Base-by-base conservation (phyloP, 768 basidiomycete species). In the Trametes meyenii region DNA sequence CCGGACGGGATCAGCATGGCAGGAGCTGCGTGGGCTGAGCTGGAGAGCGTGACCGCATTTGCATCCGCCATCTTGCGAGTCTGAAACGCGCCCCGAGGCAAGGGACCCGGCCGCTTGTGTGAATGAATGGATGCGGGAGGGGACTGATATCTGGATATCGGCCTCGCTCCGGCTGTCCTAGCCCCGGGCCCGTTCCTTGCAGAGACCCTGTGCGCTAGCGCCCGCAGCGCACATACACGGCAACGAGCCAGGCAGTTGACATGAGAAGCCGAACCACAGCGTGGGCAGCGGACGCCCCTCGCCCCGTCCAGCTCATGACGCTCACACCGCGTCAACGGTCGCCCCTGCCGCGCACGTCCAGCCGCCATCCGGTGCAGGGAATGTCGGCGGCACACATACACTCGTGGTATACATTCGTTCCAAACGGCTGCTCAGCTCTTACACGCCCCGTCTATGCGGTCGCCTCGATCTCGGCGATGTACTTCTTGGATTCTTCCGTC, bases 391-490 rank as follows among this genome's bases (percentile, higher is more conserved):
- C 12, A 50, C 59, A 58, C 55, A 49, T 46, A 56, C 50, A 49
- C 49, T 43, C 1, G 16, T 38, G 38, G 33, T 38, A 42, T 43
- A 21, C 35, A 51, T 49, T 36, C 44, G 12, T 42, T 50, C n/a
- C 44, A 38, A 6, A 29, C 51, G 48, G 45, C 45, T 53, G 54
- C 60, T 39, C 19, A 23, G 45, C 46, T 21, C 53, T 36, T 61
- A 53, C 62, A 77, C 56, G 80, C 81, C 65, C 83, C 62, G 21
- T 11, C 57, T 63, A 77, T 51, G 80, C 81, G 66, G 29, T 33
- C 4, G 57, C 83, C 64, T 90, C 77, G 62, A 94, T 81, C 69
- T 88, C 83, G 26, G 49, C 57, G 24, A 58, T 51, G 49, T 43
- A 58, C 57, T 50, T 58, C 57, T 58, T 58, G 39, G 57, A 33